A percentile compares a stretch with the other conserved stretches of the same genome.
phyloP scores from a whole-genome alignment of 2,329 filamentous ascomycete species.

The Stromatinia cepivora region DNA sequence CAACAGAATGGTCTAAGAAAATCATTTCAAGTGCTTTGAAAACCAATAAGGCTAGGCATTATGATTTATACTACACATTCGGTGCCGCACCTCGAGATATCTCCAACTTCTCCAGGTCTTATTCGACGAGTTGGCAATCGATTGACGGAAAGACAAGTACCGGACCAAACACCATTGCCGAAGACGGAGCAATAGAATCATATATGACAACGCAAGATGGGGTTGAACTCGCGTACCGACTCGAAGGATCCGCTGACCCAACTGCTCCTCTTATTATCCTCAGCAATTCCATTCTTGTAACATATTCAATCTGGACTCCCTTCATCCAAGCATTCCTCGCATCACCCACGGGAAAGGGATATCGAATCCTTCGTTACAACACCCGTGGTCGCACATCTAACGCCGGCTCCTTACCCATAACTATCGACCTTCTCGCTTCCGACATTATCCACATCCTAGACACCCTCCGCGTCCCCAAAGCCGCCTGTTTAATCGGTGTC shows the following conservation, averaged over 20 bases:
- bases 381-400: conserved; percentile 56
- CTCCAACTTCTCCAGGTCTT: conserved; percentile 26
- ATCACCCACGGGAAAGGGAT: conserved; percentile 43
- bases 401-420: conserved; percentile 32
- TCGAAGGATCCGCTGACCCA: conserved; percentile 70
- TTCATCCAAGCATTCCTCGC: conserved; percentile 52
- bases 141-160: conserved; percentile 50
- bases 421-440: conserved; percentile 59
- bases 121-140: conserved; percentile 41
- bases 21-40: conserved; percentile 61
- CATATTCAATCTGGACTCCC: conserved; percentile 77
- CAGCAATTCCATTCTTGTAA: conserved; percentile 77
- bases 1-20: conserved; percentile 61
- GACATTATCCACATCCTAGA: conserved; percentile 68
- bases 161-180: conserved; percentile 43
- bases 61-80: conserved; percentile 77
- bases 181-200: conserved; percentile 60
- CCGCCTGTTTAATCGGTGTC: conserved; percentile 71
- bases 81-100: conserved; percentile 72
- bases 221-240: conserved; percentile 67
- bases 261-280: conserved; percentile 72
- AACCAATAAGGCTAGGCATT: conserved; percentile 58
- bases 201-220: conserved; percentile 69
- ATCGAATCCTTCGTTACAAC: conserved; percentile 76
- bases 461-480: conserved; percentile 65